Evolutionary conservation across 1,139 yeast species (phyloP).

Genomic region (Diutina ranongensis): DNA sequence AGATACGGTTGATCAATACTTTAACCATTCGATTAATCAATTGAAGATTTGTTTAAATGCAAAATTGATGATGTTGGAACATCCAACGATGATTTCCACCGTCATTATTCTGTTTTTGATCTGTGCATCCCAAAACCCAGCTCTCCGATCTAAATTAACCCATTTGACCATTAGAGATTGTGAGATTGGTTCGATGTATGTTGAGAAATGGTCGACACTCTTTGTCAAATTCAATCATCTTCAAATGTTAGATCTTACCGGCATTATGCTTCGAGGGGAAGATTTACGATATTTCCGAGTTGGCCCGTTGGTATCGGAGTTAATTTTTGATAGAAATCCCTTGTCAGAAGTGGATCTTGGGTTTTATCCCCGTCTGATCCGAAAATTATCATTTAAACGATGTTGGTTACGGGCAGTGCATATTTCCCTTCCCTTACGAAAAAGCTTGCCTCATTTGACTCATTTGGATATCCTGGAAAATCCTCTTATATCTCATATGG

Average conservation of each 20-base stretch:
- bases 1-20: background rate
- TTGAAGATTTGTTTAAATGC: background rate
- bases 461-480: background rate
- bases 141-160: background rate
- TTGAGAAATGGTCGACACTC: background rate
- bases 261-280: background rate
- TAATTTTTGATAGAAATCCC: background rate
- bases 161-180: background rate
- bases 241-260: background rate
- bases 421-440: background rate
- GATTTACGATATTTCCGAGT: background rate
- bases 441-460: background rate
- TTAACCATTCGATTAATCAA: background rate
- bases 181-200: constrained; percentile 3
- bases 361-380: background rate
- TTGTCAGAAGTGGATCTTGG: background rate
- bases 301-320: background rate
- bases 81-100: background rate
- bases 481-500: background rate
- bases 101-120: constrained; percentile 1
- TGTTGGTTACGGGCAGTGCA: background rate
- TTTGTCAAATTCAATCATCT: background rate
- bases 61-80: background rate
- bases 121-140: background rate
- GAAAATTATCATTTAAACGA: background rate